These are phyloP conservation scores for Cyclostephanos tholiformis DNA, from an alignment of 108 stramenopile species.

Conservation along the genomic window DNA sequence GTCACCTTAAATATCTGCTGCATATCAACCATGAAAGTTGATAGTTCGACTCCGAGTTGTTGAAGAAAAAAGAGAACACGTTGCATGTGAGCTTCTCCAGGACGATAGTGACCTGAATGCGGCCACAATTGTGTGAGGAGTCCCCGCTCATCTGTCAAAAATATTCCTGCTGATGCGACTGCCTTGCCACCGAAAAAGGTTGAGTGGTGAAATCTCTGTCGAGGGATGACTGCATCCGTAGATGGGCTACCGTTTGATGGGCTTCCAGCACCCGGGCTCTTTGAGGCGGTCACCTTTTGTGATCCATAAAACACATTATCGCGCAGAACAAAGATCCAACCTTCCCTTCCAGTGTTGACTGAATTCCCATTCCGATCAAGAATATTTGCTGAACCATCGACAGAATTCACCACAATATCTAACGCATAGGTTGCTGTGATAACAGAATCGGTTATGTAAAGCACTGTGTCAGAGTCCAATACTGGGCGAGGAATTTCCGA, in stretches of 20 bases:
- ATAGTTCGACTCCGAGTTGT: conserved; percentile 72
- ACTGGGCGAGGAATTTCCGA: conserved; percentile 72
- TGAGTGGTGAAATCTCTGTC: conserved; percentile 93
- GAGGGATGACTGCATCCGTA: conserved; percentile 41
- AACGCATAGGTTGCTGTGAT: conserved; percentile 65
- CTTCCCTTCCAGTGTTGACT: conserved; percentile 77
- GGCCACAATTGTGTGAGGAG: conserved; percentile 82
- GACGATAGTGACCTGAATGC: conserved; percentile 94
- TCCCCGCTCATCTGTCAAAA: conserved; percentile 83
- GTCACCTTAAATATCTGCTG: conserved; percentile 90
- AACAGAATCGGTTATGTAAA: conserved; percentile 71
- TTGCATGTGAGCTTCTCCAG: conserved; percentile 87
- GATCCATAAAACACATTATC: conserved; percentile 85
- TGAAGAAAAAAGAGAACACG: conserved; percentile 83
- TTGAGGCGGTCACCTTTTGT: conserved; percentile 77
- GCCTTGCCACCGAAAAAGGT: conserved; percentile 92
- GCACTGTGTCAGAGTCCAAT: conserved; percentile 83
- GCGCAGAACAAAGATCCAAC: conserved; percentile 92
- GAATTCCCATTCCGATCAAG: conserved; percentile 60
- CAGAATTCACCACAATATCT: conserved; percentile 53
- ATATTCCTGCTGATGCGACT: conserved; percentile 90
- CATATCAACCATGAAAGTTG: conserved; percentile 83
- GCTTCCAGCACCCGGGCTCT: neutral
- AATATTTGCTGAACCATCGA: conserved; percentile 54
- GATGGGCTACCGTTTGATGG: conserved; percentile 5